These are phyloP conservation scores for Salvia sclarea DNA, from an alignment of 305 asterid species.

Conservation along the genomic window DNA sequence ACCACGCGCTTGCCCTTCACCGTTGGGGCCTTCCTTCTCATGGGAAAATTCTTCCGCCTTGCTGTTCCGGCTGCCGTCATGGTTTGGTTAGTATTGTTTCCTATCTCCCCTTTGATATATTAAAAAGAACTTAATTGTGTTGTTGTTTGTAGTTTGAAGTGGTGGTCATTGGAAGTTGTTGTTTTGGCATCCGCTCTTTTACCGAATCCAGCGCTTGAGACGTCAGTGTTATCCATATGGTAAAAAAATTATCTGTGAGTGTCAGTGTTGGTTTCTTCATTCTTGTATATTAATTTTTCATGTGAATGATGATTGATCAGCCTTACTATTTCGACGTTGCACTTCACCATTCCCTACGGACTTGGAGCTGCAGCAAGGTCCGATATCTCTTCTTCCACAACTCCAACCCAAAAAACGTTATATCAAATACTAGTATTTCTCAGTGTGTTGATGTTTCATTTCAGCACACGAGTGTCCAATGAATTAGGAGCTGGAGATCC, in stretches of 20 bases:
- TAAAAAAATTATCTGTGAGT: too few relatives aligned
- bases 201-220: constrained; percentile 59
- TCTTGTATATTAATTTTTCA: too few relatives aligned
- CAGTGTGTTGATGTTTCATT: too few relatives aligned
- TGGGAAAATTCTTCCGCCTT: constrained; percentile 47
- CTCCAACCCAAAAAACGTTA: too few relatives aligned
- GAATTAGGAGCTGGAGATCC: constrained; percentile 60
- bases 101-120: neutral
- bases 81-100: constrained; percentile 49
- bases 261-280: too few relatives aligned
- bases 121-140: too few relatives aligned
- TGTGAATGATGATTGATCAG: constrained; percentile 38
- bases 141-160: constrained; percentile 44
- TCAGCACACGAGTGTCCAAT: constrained; percentile 52
- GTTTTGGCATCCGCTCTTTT: constrained; percentile 53
- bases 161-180: constrained; percentile 70
- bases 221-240: constrained; percentile 70
- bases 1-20: constrained; percentile 42
- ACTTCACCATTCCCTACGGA: constrained; percentile 49
- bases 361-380: constrained; percentile 59
- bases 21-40: constrained; percentile 36
- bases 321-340: constrained; percentile 52
- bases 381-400: too few relatives aligned
- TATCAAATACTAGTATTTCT: too few relatives aligned
- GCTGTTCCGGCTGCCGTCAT: constrained; percentile 63